Percentiles rank a stretch among this genome's conserved stretches.
These are phyloP conservation scores for Perkinsus olseni DNA, from an alignment of 169 alveolate genomes.

Conservation along the genomic window DNA sequence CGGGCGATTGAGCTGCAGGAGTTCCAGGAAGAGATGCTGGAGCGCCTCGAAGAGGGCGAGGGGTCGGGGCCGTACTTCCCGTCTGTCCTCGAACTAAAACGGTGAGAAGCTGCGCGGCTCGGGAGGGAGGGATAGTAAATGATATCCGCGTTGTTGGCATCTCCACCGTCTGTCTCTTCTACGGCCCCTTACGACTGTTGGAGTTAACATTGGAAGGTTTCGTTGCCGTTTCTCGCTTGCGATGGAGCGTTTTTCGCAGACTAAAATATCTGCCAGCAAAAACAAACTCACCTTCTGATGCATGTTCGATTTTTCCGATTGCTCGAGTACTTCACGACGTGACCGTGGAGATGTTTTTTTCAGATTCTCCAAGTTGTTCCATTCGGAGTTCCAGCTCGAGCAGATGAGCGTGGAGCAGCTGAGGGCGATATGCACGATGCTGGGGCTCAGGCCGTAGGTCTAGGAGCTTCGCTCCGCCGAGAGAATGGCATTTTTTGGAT, in stretches of 20 bases:
- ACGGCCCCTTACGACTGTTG: neutral
- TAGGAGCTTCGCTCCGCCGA: neutral
- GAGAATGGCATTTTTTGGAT: neutral
- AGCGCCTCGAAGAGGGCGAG: conserved; percentile 1
- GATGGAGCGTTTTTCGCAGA: too few relatives aligned
- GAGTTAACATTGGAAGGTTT: too few relatives aligned
- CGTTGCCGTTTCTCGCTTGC: too few relatives aligned
- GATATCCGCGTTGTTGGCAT: too few relatives aligned
- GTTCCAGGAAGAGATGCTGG: conserved; percentile 61
- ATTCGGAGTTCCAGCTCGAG: conserved; percentile 67
- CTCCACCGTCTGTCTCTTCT: too few relatives aligned
- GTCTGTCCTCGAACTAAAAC: neutral
- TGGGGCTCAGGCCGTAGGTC: conserved; percentile 66
- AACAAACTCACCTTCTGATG: too few relatives aligned
- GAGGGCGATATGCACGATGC: conserved; percentile 60
- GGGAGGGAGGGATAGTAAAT: neutral
- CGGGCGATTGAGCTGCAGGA: conserved; percentile 45
- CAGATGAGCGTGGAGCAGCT: conserved; percentile 68
- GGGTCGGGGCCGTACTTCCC: neutral
- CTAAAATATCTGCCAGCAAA: too few relatives aligned
- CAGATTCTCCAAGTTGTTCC: conserved; percentile 61
- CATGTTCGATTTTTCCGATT: too few relatives aligned
- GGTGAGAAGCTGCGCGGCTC: neutral
- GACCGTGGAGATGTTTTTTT: conserved; percentile 40
- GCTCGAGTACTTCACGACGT: too few relatives aligned